Evolutionary conservation across 192 early-diverging fungal genomes (phyloP).

Genomic region (Entomortierella chlamydospora): DNA sequence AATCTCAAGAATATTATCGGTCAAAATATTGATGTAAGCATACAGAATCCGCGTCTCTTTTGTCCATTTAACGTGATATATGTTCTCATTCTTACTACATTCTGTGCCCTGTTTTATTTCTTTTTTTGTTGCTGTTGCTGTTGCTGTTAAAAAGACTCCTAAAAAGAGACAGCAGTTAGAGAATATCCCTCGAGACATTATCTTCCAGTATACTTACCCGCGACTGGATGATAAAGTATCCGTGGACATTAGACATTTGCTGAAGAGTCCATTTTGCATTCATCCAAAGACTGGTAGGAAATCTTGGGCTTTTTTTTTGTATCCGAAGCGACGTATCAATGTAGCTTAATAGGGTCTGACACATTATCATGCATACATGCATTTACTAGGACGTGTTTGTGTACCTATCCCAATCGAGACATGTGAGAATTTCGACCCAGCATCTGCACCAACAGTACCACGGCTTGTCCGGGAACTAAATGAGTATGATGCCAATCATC

Average conservation of each 20-base stretch:
- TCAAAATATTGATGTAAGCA: conserved; percentile 9
- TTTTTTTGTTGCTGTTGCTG: too few species aligned
- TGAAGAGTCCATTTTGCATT: conserved; percentile 97
- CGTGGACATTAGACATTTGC: conserved; percentile 90
- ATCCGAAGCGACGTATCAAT: too few species aligned
- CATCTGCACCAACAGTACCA: conserved; percentile 77
- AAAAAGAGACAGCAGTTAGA: conserved; percentile 56
- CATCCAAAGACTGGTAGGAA: conserved; percentile 91
- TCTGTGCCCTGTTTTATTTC: too few species aligned
- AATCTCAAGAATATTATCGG: conserved; percentile 50
- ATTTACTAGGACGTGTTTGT: conserved; percentile 80
- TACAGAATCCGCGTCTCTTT: too few species aligned
- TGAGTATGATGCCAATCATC: conserved; percentile 35
- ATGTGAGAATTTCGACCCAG: conserved; percentile 89
- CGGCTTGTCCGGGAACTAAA: conserved; percentile 77
- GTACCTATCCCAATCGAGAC: conserved; percentile 86
- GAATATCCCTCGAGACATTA: conserved; percentile 73
- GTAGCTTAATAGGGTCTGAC: too few species aligned
- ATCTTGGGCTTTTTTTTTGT: not conserved
- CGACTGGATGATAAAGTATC: conserved; percentile 94
- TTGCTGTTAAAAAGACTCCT: too few species aligned
- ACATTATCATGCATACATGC: not conserved
- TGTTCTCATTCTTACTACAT: too few species aligned
- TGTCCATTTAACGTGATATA: not conserved
- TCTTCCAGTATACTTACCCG: conserved; percentile 93